Evolutionary conservation across 2,329 filamentous ascomycete genomes (phyloP).

Genomic region (Botrytis tulipae): DNA sequence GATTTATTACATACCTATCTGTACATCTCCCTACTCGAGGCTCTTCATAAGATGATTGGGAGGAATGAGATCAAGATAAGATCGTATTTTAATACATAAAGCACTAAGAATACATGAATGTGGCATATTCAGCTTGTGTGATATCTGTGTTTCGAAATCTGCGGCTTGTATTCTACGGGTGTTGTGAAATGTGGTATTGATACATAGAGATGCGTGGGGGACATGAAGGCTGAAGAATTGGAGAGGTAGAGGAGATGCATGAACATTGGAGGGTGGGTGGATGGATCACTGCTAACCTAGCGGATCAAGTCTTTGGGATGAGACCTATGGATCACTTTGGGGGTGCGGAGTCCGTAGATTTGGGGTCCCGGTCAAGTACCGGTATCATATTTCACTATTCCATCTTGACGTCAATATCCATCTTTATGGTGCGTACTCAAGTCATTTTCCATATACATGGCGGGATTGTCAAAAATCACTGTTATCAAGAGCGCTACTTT

Average conservation of each 20-base stretch:
- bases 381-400: not conserved
- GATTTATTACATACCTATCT: not conserved
- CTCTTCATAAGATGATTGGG: not conserved
- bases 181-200: not conserved
- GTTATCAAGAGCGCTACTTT: not conserved
- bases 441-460: not conserved
- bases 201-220: not conserved
- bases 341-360: slow-evolving; percentile 2
- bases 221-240: not conserved
- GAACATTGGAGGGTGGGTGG: not conserved
- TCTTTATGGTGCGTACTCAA: not conserved
- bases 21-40: not conserved
- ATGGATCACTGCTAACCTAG: not conserved
- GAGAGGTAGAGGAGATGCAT: not conserved
- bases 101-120: not conserved
- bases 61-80: not conserved
- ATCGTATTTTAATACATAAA: not conserved
- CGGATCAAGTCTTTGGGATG: not conserved
- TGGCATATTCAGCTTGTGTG: not conserved
- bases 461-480: slow-evolving; percentile 3
- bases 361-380: not conserved
- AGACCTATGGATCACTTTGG: not conserved
- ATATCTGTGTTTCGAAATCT: not conserved
- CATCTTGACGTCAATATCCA: slow-evolving; percentile 2
- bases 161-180: not conserved